These are phyloP conservation scores for Penicillium psychrofluorescens DNA, from an alignment of 495 filamentous ascomycete genomes.

Conservation along the genomic window DNA sequence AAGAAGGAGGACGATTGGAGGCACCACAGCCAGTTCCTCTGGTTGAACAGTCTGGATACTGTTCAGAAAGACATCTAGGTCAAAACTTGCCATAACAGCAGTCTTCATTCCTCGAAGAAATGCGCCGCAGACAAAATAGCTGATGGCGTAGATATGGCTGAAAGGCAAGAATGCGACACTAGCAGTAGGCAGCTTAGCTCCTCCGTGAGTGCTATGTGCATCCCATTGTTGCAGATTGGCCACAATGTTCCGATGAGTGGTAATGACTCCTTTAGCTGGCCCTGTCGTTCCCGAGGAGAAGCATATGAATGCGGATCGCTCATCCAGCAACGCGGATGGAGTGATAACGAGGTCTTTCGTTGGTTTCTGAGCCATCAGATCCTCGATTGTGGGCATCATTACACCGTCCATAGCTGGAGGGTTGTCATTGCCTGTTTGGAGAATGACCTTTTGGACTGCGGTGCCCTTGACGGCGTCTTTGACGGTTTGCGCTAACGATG, in stretches of 20 bases:
- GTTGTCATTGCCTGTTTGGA: conserved; percentile 4
- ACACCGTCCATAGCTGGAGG: conserved; percentile 5
- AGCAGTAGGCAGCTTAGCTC: conserved; percentile 46
- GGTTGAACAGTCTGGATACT: conserved; percentile 15
- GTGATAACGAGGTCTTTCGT: conserved; percentile 7
- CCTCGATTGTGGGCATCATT: conserved; percentile 7
- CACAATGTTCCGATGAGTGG: conserved; percentile 69
- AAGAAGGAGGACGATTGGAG: conserved; percentile 68
- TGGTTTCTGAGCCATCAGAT: conserved; percentile 4
- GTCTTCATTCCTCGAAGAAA: conserved; percentile 20
- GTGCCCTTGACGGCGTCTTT: conserved; percentile 47
- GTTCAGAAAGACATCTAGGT: conserved; percentile 41
- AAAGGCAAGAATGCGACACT: conserved; percentile 70
- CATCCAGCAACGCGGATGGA: conserved; percentile 4
- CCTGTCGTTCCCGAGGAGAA: conserved; percentile 19
- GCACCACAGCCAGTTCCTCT: conserved; percentile 38
- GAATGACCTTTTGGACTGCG: conserved; percentile 9
- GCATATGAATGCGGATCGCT: conserved; percentile 10
- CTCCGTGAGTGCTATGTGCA: conserved; percentile 3
- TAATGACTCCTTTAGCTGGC: conserved; percentile 42
- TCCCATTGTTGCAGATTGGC: conserved; percentile 46
- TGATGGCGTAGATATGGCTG: conserved; percentile 74
- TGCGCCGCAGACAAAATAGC: conserved; percentile 15
- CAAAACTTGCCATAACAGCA: conserved; percentile 70
- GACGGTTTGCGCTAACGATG: conserved; percentile 51